Evolutionary conservation across 148 eudicot species (phyloP), one percentile per base, ranked within the genome.

Genomic region (Silene uniflora): DNA sequence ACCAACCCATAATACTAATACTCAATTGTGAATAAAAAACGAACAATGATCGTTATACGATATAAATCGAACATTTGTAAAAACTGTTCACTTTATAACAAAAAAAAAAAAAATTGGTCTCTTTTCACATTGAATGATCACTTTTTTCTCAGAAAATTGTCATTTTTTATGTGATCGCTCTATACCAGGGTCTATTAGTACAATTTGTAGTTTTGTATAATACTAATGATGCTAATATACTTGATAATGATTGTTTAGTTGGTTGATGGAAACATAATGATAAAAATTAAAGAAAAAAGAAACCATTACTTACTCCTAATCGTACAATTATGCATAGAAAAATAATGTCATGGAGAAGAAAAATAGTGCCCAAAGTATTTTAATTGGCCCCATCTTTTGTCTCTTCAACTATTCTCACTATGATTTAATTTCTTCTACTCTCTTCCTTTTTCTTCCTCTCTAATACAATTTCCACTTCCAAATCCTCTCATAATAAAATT

Each of bases 201-300:
- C 3, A 29, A 29, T 29, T 29, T 29, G 3, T 29, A 3, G 3
- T 29, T 29, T 29, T 29, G 32, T 29, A 29, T 35, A 35, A 35
- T 49, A 24, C 23, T 52, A 75, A 66, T 69, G 24, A 54, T 62
- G 68, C 62, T 77, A 77, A 75, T 75, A 49, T 70, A 10, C 54
- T 66, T 79, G 85, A 85, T 71, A 86, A 87, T 82, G 88, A 89
- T 85, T 85, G 18, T 52, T 52, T 52, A 52, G 56, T 52, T 75
- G 54, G 59, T 65, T 75, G 71, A 85, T 81, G 82, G 86, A 81
- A 83, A 78, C 84, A 78, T 75, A 79, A 85, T 82, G 75, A 86
- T 75, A 83, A 70, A 81, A 55, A 67, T 29, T 76, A 22, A 67
- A 77, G 78, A 81, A 78, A 80, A 79, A 74, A 42, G 66, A 75